Evolutionary conservation across 179 eudicot species (phyloP).

Genomic region (Beta lomatogona): DNA sequence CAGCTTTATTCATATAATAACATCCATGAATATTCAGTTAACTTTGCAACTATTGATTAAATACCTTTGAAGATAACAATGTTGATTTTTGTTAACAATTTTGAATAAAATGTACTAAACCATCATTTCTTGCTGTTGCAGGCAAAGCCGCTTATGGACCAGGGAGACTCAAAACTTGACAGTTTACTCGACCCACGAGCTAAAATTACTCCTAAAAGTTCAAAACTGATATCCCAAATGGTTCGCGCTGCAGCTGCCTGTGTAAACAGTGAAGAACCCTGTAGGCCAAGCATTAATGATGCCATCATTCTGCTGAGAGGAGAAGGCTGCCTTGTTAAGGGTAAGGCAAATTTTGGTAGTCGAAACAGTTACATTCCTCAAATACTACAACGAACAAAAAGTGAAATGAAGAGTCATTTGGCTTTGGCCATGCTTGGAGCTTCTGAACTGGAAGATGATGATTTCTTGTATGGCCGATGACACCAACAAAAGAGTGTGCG

Average conservation of each 20-base stretch:
- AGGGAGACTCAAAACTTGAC: slow-evolving; percentile 48
- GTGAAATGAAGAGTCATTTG: slow-evolving; percentile 72
- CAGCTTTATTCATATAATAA: background rate
- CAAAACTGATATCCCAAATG: slow-evolving; percentile 57
- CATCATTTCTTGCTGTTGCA: slow-evolving; percentile 31
- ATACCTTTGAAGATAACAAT: background rate
- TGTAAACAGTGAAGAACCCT: slow-evolving; percentile 64
- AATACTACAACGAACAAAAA: slow-evolving; percentile 45
- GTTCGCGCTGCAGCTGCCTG: slow-evolving; percentile 79
- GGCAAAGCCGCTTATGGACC: slow-evolving; percentile 86
- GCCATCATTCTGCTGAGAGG: slow-evolving; percentile 59
- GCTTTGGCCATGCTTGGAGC: slow-evolving; percentile 94
- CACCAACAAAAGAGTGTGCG: background rate
- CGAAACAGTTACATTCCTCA: slow-evolving; percentile 39
- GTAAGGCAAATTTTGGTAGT: slow-evolving; percentile 38
- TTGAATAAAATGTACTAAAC: background rate
- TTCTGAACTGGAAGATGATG: slow-evolving; percentile 69
- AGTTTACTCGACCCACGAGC: slow-evolving; percentile 64
- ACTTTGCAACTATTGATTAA: background rate
- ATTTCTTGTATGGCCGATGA: slow-evolving; percentile 61
- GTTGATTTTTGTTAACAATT: background rate
- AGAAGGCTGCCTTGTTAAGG: slow-evolving; percentile 35
- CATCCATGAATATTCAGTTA: background rate
- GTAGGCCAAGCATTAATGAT: slow-evolving; percentile 67
- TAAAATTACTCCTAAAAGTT: slow-evolving; percentile 51